These are phyloP conservation scores for Coemansia sp. DNA, from an alignment of 192 early-diverging fungal species.

Conservation along the genomic window DNA sequence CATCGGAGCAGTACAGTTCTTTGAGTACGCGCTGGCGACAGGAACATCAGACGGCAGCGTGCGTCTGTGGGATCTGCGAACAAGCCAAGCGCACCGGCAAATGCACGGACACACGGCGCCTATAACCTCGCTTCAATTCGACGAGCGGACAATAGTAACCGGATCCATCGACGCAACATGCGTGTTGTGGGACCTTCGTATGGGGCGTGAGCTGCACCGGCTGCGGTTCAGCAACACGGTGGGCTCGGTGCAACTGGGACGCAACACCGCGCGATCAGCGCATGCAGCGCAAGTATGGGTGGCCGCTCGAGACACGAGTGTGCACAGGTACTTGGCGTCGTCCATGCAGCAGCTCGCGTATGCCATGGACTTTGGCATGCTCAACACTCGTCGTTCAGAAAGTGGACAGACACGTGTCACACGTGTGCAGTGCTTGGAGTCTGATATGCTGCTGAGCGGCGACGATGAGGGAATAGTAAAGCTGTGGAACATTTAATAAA, in stretches of 20 bases:
- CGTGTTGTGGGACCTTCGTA: slow-evolving; percentile 76
- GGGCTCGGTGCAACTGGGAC: slow-evolving; percentile 24
- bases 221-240: slow-evolving; percentile 59
- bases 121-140: slow-evolving; percentile 64
- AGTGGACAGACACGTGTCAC: background rate
- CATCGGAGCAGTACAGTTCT: slow-evolving; percentile 73
- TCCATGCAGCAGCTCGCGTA: slow-evolving; percentile 63
- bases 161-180: slow-evolving; percentile 67
- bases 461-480: slow-evolving; percentile 65
- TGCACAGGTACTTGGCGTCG: slow-evolving; percentile 61
- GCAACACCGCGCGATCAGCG: slow-evolving; percentile 28
- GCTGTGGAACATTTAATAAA: slow-evolving; percentile 55
- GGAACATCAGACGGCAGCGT: slow-evolving; percentile 73
- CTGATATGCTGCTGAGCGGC: slow-evolving; percentile 57
- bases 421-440: slow-evolving; percentile 12
- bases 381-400: slow-evolving; percentile 11
- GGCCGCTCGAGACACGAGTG: slow-evolving; percentile 49
- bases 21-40: slow-evolving; percentile 69
- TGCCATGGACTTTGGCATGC: slow-evolving; percentile 51
- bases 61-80: slow-evolving; percentile 78
- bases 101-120: slow-evolving; percentile 65
- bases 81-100: slow-evolving; percentile 72
- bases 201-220: slow-evolving; percentile 62
- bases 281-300: slow-evolving; percentile 61
- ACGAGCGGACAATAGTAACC: slow-evolving; percentile 70